Base-by-base conservation (phyloP, 2,329 filamentous ascomycete species). In the Clarireedia homoeocarpa region DNA sequence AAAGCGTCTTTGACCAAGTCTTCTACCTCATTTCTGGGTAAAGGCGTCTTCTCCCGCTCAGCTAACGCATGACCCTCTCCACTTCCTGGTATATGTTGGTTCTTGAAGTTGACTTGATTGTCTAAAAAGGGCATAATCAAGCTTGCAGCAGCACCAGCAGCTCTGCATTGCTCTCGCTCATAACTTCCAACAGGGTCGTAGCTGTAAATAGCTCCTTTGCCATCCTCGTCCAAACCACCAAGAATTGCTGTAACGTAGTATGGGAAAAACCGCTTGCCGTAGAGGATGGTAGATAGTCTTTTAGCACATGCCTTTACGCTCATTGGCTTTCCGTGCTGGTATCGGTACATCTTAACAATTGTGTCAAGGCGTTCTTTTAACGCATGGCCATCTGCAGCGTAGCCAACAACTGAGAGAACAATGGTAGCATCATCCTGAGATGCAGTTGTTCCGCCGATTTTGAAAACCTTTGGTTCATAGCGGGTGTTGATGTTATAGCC, bases 61-160 rank as follows among this genome's bases (percentile, higher is more conserved):
- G 88, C 75, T 66, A 96, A 76, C 53, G 85, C 86, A 73, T 96
- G 88, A 45, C 92, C 92, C 59, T 82, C 81, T 56, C 90, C 91
- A 66, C 88, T 92, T 48, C 86, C 89, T 10, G 92, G 91, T 55
- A 94, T 80, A 71, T 96, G 95, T 77, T 96, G 92, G 73, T 99
- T 99, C 82, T 96, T 99, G 80, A 92, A 92, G 77, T 97, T 97
- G 77, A 99, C 94, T 75, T 99, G 95, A 73, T 99, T 99, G 74
- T 99, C 94, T 69, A 99, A 76, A 80, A 99, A 99, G 1, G 94
- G 94, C 89, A 96, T 99, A 74, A 99, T 99, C 73, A 99, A 76
- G 68, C 89, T 94, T 53, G 90, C 87, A 20, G 91, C 91, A 14
- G 94, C 91, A 66, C 94, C 94, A 44, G 89, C 94, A 38, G 94